phyloP scores from a whole-genome alignment of 176 grass and related monocot species.

The Tillandsia leiboldiana region DNA sequence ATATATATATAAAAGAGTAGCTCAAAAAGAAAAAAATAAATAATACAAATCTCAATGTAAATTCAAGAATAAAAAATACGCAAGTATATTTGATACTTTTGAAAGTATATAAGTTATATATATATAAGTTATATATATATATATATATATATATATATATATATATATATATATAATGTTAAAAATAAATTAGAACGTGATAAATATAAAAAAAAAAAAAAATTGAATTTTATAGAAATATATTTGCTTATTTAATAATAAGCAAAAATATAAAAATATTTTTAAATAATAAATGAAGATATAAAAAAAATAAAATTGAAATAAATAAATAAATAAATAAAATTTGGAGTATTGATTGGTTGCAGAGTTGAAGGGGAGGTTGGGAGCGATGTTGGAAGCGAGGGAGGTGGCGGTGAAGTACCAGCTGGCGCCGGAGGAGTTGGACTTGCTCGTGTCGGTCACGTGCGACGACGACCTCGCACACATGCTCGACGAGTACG shows the following conservation, averaged over 20 bases:
- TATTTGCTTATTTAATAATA: not conserved
- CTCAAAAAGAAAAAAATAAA: too few relatives aligned
- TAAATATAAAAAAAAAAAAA: not conserved
- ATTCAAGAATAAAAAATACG: too few relatives aligned
- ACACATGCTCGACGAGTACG: conserved; percentile 84
- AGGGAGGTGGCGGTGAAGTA: conserved; percentile 68
- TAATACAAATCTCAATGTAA: too few relatives aligned
- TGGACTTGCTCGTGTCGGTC: conserved; percentile 74
- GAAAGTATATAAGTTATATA: too few relatives aligned
- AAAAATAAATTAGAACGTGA: too few relatives aligned
- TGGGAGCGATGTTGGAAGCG: conserved; percentile 65
- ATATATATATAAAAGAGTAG: too few relatives aligned
- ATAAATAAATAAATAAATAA: not conserved
- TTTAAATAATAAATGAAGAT: too few relatives aligned
- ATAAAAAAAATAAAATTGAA: not conserved
- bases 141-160: too few relatives aligned
- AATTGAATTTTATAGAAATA: not conserved
- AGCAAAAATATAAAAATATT: too few relatives aligned
- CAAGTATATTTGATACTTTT: too few relatives aligned
- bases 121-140: too few relatives aligned
- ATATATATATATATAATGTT: too few relatives aligned
- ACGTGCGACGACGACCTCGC: conserved; percentile 66
- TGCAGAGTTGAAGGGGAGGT: conserved; percentile 79
- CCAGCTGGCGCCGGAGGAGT: conserved; percentile 50
- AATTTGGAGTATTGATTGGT: not conserved